Evolutionary conservation across 805 yeast genomes (phyloP), one percentile per base, ranked within the genome.

Genomic region (Torulaspora indica): DNA sequence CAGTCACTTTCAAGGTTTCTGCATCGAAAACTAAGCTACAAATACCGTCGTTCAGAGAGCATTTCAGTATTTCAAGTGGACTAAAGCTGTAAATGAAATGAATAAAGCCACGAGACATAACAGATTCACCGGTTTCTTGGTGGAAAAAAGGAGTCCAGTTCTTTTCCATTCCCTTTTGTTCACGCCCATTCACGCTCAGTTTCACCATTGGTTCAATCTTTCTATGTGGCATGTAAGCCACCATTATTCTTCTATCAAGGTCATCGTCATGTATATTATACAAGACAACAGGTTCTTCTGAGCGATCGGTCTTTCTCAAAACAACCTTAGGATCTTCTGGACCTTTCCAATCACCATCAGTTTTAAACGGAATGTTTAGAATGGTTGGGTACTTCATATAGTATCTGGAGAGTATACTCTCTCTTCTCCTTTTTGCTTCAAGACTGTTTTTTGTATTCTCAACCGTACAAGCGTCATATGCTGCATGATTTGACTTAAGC

Each of bases 381-480:
- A 50, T 46, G 1, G 49, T 40, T 35, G 56, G 56, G 36, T 50
- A 52, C 6, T 45, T 43, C 22, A 52, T 36, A 13, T 39, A 43
- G 22, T 48, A 52, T 25, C 40, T 42, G 2, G 47, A 33, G 6
- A 47, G 27, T 5, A 52, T 23, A 7, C 37, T 42, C 6, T 44
- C 47, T 17, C 18, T 38, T 35, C 39, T 36, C 24, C 35, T 37
- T 5, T 45, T 33, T 1, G 42, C 37, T 10, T 47, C 42, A 6
- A 54, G 65, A 54, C 35, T 42, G 41, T 10, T 38, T 40, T 12
- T 57, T 28, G 40, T 28, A n/a, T 34, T 32, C n/a, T 51, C 46
- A 1, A 55, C 55, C 12, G 49, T 57, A 54, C 61, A 54, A 3
- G 48, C 41, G 12, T 58, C 56, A 13, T 62, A 48, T 5, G 32